Conservation (phyloP, 257 asterid genomes). For the Solanum sparsipilum region DNA sequence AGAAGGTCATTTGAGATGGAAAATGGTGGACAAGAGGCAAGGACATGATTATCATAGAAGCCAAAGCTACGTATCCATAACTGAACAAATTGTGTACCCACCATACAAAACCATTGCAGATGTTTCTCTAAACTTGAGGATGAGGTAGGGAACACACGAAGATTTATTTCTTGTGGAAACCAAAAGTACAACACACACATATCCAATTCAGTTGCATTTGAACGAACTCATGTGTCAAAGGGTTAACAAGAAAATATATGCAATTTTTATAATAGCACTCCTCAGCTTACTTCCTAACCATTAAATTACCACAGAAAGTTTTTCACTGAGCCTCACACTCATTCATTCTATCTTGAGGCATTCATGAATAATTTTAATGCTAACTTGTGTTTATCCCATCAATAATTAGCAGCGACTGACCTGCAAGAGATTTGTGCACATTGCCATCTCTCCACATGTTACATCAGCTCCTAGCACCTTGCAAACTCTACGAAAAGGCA, state of each 20-base stretch:
- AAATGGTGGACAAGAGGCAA: not conserved
- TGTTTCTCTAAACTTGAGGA: not conserved
- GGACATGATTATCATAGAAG: not conserved
- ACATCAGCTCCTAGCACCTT: conserved; percentile 92
- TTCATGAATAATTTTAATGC: not conserved
- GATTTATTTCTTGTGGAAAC: not conserved
- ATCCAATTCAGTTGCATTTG: not conserved
- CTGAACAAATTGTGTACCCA: not conserved
- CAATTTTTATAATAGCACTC: not conserved
- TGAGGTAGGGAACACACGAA: not conserved
- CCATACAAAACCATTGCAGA: not conserved
- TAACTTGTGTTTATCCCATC: not conserved
- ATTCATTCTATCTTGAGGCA: not conserved
- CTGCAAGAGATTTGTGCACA: conserved; percentile 97
- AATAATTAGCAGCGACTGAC: conserved; percentile 19
- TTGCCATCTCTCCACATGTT: conserved; percentile 99
- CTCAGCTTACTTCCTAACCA: not conserved
- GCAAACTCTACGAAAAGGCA: conserved; percentile 89
- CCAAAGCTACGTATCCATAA: not conserved
- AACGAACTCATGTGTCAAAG: not conserved
- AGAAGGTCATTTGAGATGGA: not conserved
- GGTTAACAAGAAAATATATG: not conserved
- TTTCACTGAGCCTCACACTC: not conserved
- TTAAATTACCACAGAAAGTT: not conserved
- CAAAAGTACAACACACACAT: not conserved